These are phyloP conservation scores for Podaxis rugospora DNA, from an alignment of 768 basidiomycete genomes.

Conservation along the genomic window DNA sequence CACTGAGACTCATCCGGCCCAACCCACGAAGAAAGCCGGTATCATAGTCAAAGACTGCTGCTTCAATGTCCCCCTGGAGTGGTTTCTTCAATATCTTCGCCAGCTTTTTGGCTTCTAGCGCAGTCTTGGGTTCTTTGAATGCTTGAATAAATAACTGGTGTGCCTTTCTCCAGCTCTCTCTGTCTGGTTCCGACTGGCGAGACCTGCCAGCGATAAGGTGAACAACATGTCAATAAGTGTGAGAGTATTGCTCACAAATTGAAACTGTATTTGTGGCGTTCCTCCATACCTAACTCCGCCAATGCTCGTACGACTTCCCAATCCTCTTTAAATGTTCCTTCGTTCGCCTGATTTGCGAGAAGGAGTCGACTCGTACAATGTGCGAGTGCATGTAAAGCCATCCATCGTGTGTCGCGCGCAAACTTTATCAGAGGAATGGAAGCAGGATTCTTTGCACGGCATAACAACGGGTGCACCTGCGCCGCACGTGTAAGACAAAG, in stretches of 20 bases:
- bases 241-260: slow-evolving; percentile 30
- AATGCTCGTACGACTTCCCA: slow-evolving; percentile 55
- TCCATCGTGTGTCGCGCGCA: slow-evolving; percentile 60
- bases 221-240: slow-evolving; percentile 3
- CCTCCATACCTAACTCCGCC: slow-evolving; percentile 76
- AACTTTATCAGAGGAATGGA: slow-evolving; percentile 55
- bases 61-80: slow-evolving; percentile 39
- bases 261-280: slow-evolving; percentile 51
- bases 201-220: neutral
- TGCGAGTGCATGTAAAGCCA: slow-evolving; percentile 70
- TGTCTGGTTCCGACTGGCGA: slow-evolving; percentile 48
- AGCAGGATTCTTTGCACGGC: slow-evolving; percentile 70
- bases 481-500: slow-evolving; percentile 68
- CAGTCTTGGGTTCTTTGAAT: slow-evolving; percentile 53
- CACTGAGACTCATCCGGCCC: slow-evolving; percentile 79
- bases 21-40: slow-evolving; percentile 62
- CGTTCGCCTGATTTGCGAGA: slow-evolving; percentile 45
- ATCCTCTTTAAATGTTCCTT: slow-evolving; percentile 42
- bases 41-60: slow-evolving; percentile 70
- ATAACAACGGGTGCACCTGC: slow-evolving; percentile 66
- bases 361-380: slow-evolving; percentile 64
- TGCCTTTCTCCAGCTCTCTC: slow-evolving; percentile 63
- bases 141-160: slow-evolving; percentile 53
- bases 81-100: slow-evolving; percentile 51
- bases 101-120: slow-evolving; percentile 53